phyloP scores from a whole-genome alignment of 2,329 filamentous ascomycete genomes.

The Fusarium sp. region DNA sequence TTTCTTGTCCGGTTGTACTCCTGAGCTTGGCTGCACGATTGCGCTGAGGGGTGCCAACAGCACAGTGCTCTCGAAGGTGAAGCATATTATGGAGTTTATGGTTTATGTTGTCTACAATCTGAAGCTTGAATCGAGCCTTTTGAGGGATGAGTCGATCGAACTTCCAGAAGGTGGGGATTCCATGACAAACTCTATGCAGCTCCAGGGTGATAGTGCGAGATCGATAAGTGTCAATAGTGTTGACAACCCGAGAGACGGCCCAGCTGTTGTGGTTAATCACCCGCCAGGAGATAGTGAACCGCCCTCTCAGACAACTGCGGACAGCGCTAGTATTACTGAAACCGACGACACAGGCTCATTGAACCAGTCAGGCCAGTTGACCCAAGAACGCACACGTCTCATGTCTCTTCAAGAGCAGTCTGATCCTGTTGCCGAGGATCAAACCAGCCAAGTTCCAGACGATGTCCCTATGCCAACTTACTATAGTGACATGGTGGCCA shows the following conservation, averaged over 20 bases:
- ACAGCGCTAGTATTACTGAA: constrained; percentile 41
- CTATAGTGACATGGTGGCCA: constrained; percentile 94
- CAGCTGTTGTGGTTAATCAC: constrained; percentile 48
- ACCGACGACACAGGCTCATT: constrained; percentile 44
- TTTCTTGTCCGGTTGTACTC: constrained; percentile 89
- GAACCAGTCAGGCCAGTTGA: constrained; percentile 37
- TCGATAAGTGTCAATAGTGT: constrained; percentile 47
- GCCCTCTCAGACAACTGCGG: constrained; percentile 47
- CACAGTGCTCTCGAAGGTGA: constrained; percentile 78
- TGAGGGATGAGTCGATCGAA: constrained; percentile 91
- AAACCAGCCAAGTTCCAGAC: constrained; percentile 72
- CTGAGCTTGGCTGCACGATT: constrained; percentile 93
- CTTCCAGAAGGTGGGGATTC: constrained; percentile 70
- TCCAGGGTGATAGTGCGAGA: constrained; percentile 53
- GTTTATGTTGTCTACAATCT: constrained; percentile 98
- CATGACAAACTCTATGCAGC: constrained; percentile 52
- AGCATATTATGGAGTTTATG: constrained; percentile 98
- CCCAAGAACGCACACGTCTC: constrained; percentile 43
- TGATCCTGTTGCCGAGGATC: constrained; percentile 56
- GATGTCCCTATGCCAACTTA: constrained; percentile 88
- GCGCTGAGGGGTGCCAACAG: constrained; percentile 84
- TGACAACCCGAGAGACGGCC: constrained; percentile 44
- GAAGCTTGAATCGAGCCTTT: constrained; percentile 92
- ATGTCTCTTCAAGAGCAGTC: constrained; percentile 56
- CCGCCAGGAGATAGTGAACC: constrained; percentile 51